Evolutionary conservation across 2,329 filamentous ascomycete species (phyloP).

Genomic region (Microdochium bolleyi): DNA sequence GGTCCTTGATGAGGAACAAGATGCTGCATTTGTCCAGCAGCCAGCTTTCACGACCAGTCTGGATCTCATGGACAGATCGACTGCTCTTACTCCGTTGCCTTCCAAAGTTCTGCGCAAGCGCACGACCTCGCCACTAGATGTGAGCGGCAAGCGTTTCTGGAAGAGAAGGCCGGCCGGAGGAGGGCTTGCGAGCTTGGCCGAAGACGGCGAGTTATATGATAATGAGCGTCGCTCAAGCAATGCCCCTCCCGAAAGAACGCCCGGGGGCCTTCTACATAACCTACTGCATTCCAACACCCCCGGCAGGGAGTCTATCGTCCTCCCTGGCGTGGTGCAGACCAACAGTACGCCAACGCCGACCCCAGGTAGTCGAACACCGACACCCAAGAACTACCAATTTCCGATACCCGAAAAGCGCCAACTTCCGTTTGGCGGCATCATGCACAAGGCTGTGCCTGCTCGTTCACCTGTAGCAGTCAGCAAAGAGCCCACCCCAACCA

Average conservation of each 20-base stretch:
- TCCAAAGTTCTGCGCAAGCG: slow-evolving; percentile 1
- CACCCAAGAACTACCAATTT: not conserved
- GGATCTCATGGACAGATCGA: not conserved
- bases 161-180: not conserved
- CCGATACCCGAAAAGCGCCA: slow-evolving; percentile 20
- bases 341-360: not conserved
- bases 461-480: not conserved
- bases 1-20: not conserved
- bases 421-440: slow-evolving; percentile 24
- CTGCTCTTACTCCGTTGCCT: slow-evolving; percentile 2
- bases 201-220: slow-evolving; percentile 10
- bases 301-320: slow-evolving; percentile 4
- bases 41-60: not conserved
- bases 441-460: not conserved
- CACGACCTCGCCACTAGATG: not conserved
- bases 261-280: slow-evolving; percentile 7
- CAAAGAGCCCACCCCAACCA: not conserved
- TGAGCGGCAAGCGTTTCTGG: not conserved
- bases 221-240: slow-evolving; percentile 2
- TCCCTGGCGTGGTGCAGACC: not conserved
- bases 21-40: not conserved
- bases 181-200: slow-evolving; percentile 12
- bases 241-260: slow-evolving; percentile 1
- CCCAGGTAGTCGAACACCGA: not conserved
- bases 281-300: slow-evolving; percentile 13